Conservation (phyloP, 805 yeast species). For the Sungouiella blattae region DNA sequence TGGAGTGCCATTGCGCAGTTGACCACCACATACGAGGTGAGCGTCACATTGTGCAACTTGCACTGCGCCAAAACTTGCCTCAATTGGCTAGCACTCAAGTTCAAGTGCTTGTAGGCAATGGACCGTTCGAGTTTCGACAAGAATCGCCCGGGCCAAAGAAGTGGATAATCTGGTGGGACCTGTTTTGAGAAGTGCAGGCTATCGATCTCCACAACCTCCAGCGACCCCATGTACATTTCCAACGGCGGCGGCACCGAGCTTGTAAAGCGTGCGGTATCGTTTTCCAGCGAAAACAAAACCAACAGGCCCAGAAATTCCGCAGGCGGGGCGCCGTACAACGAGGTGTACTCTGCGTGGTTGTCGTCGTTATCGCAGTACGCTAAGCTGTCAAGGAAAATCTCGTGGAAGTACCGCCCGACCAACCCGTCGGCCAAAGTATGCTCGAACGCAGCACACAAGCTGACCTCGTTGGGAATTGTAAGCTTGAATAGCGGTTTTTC, state of each 20-base stretch:
- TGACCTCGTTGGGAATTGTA: slow-evolving; percentile 18
- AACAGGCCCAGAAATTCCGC: slow-evolving; percentile 2
- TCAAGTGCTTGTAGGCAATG: slow-evolving; percentile 24
- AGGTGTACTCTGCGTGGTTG: slow-evolving; percentile 6
- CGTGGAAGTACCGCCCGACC: slow-evolving; percentile 32
- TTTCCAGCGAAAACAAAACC: slow-evolving; percentile 19
- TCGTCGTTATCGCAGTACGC: slow-evolving; percentile 13
- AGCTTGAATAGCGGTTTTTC: slow-evolving; percentile 29
- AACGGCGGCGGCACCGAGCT: slow-evolving; percentile 34
- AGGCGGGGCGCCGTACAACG: slow-evolving; percentile 10
- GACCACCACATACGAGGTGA: slow-evolving; percentile 30
- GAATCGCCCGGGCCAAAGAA: slow-evolving; percentile 31
- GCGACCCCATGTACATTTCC: slow-evolving; percentile 26
- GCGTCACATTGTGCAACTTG: slow-evolving; percentile 25
- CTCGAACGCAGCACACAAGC: slow-evolving; percentile 28
- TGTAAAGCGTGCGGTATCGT: slow-evolving; percentile 19
- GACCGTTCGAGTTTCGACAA: slow-evolving; percentile 13
- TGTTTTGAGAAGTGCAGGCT: slow-evolving; percentile 20
- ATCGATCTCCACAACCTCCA: slow-evolving; percentile 20
- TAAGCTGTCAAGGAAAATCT: slow-evolving; percentile 28
- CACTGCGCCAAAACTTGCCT: slow-evolving; percentile 22
- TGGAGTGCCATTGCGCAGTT: slow-evolving; percentile 24
- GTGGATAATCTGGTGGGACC: slow-evolving; percentile 17
- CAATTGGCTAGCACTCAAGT: slow-evolving; percentile 23
- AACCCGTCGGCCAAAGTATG: slow-evolving; percentile 41